Conservation (phyloP, 192 early-diverging fungal species). For the Coemansia sp. region DNA sequence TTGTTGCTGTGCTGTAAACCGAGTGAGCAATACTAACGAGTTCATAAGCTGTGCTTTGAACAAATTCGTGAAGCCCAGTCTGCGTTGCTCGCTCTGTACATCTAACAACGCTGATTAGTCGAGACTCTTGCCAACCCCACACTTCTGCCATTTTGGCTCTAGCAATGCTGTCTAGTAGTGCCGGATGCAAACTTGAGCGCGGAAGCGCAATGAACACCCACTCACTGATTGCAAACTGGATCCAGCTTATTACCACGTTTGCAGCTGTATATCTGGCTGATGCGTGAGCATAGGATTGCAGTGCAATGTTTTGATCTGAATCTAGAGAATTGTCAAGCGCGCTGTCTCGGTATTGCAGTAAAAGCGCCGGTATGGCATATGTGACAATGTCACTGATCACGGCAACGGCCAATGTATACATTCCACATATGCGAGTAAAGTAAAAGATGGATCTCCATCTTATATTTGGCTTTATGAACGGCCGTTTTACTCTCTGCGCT, state of each 20-base stretch:
- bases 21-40: conserved; percentile 9
- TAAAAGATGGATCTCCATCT: not conserved
- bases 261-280: not conserved
- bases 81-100: conserved; percentile 20
- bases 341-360: conserved; percentile 13
- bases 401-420: conserved; percentile 11
- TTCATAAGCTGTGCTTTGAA: not conserved
- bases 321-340: not conserved
- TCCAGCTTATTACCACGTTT: conserved; percentile 16
- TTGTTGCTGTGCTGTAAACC: conserved; percentile 16
- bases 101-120: conserved; percentile 9
- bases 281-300: not conserved
- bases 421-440: conserved; percentile 20
- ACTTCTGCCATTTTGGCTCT: conserved; percentile 24
- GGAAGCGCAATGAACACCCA: conserved; percentile 19
- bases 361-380: conserved; percentile 17
- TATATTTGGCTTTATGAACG: not conserved
- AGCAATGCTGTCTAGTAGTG: conserved; percentile 19
- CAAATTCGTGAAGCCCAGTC: conserved; percentile 21
- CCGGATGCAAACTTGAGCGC: conserved; percentile 17
- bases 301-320: not conserved
- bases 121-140: conserved; percentile 10
- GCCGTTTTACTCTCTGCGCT: not conserved
- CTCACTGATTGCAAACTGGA: conserved; percentile 10
- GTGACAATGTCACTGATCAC: conserved; percentile 7